phyloP scores from a whole-genome alignment of 2,329 filamentous ascomycete genomes.

The Ophiostoma pallidulum region DNA sequence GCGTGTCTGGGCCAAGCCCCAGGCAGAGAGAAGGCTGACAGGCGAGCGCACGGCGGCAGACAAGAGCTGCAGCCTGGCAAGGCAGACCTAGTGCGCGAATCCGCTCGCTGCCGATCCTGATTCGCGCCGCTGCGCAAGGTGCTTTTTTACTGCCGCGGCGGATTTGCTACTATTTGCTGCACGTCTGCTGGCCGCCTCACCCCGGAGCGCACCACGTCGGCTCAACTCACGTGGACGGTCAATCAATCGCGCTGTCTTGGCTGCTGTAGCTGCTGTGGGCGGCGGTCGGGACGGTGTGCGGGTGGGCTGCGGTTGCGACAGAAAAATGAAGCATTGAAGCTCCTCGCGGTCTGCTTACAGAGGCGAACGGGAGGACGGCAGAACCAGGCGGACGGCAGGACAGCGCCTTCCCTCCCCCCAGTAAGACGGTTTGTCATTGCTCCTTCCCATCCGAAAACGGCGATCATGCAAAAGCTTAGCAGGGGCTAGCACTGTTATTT shows the following conservation, averaged over 20 bases:
- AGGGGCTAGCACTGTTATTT: background rate
- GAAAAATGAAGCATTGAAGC: background rate
- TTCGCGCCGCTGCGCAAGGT: background rate
- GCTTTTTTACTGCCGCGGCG: background rate
- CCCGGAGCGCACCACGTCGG: too few species aligned
- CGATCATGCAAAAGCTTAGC: background rate
- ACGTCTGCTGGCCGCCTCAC: background rate
- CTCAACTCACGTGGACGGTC: too few species aligned
- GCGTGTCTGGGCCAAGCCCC: too few species aligned
- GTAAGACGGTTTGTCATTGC: slow-evolving; percentile 11
- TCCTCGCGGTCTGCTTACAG: too few species aligned
- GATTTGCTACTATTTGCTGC: background rate
- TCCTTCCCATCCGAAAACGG: background rate
- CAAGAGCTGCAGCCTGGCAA: slow-evolving; percentile 1
- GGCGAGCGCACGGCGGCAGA: too few species aligned
- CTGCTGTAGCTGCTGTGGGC: too few species aligned
- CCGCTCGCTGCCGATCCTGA: too few species aligned
- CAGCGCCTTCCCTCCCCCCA: background rate
- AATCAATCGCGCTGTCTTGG: too few species aligned
- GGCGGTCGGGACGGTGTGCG: too few species aligned
- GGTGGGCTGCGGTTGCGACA: too few species aligned
- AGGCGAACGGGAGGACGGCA: background rate
- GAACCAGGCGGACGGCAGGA: background rate
- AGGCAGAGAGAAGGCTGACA: too few species aligned
- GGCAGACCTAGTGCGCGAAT: too few species aligned